Conservation (phyloP, 139 green algal genomes). For the Haematococcus lacustris region DNA sequence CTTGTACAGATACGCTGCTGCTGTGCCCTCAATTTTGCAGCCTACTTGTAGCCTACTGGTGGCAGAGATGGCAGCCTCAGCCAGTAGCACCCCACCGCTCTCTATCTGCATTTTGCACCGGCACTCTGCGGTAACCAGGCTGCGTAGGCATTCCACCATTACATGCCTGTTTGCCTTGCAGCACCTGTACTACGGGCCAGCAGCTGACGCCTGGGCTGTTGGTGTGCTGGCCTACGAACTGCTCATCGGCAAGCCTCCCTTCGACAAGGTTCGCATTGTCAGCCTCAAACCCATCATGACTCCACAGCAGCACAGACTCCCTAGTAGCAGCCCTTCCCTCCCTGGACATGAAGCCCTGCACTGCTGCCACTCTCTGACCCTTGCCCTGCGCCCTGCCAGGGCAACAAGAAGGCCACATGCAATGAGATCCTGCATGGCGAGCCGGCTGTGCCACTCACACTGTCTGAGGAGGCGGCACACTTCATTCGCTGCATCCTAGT, state of each 20-base stretch:
- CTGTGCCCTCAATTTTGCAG: too few relatives aligned
- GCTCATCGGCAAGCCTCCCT: constrained; percentile 44
- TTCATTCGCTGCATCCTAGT: constrained; percentile 41
- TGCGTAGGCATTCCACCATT: too few relatives aligned
- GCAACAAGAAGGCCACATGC: constrained; percentile 43
- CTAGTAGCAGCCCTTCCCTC: not conserved
- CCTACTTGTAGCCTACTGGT: too few relatives aligned
- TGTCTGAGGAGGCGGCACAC: constrained; percentile 25
- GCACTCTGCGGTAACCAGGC: too few relatives aligned
- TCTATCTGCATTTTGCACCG: too few relatives aligned
- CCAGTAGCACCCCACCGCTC: too few relatives aligned
- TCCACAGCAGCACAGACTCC: not conserved
- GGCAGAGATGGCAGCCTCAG: too few relatives aligned
- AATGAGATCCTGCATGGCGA: constrained; percentile 36
- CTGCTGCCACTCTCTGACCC: not conserved
- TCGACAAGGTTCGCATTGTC: constrained; percentile 36
- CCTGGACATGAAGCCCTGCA: not conserved
- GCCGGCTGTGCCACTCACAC: constrained; percentile 22
- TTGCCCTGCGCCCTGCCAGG: constrained; percentile 10
- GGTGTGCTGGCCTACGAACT: constrained; percentile 60
- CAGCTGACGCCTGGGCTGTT: constrained; percentile 57
- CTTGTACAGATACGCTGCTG: too few relatives aligned
- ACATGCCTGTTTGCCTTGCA: too few relatives aligned
- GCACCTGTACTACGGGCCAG: constrained; percentile 33
- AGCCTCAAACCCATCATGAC: too few relatives aligned